Percentiles rank a stretch among this genome's conserved stretches.
phyloP scores from a whole-genome alignment of 2,329 filamentous ascomycete genomes.

The Alternaria burnsii region DNA sequence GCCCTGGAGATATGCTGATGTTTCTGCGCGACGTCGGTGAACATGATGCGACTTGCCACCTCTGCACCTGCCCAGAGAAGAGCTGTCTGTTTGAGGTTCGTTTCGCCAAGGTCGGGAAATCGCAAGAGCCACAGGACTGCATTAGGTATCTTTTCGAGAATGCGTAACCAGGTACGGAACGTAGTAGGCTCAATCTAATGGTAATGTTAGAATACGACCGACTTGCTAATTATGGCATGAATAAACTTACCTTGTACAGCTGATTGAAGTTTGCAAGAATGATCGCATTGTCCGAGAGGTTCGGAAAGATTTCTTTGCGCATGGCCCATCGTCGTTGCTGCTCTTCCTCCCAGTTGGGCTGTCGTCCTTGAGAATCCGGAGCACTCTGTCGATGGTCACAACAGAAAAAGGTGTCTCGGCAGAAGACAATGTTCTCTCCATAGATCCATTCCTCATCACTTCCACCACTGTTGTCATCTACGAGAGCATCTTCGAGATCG shows the following conservation, averaged over 20 bases:
- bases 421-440: slow-evolving; percentile 95
- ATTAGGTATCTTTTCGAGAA: slow-evolving; percentile 83
- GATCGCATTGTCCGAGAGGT: slow-evolving; percentile 80
- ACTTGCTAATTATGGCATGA: not conserved
- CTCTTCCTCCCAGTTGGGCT: slow-evolving; percentile 83
- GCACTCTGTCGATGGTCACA: slow-evolving; percentile 95
- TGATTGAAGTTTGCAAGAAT: slow-evolving; percentile 99
- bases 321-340: slow-evolving; percentile 85
- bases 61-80: slow-evolving; percentile 82
- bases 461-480: slow-evolving; percentile 71
- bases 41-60: slow-evolving; percentile 86
- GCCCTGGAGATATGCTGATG: slow-evolving; percentile 92
- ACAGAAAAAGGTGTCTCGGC: slow-evolving; percentile 95
- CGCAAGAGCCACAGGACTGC: slow-evolving; percentile 95
- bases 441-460: slow-evolving; percentile 88
- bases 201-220: slow-evolving; percentile 21
- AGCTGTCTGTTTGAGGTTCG: slow-evolving; percentile 82
- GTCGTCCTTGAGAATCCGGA: slow-evolving; percentile 70
- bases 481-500: slow-evolving; percentile 71
- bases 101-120: slow-evolving; percentile 92
- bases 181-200: slow-evolving; percentile 92
- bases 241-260: slow-evolving; percentile 82
- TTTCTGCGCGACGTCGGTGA: slow-evolving; percentile 97
- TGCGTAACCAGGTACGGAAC: slow-evolving; percentile 94
- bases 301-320: slow-evolving; percentile 90